Evolutionary conservation across 306 rosid genomes (phyloP).

Genomic region (Sophora flavescens): DNA sequence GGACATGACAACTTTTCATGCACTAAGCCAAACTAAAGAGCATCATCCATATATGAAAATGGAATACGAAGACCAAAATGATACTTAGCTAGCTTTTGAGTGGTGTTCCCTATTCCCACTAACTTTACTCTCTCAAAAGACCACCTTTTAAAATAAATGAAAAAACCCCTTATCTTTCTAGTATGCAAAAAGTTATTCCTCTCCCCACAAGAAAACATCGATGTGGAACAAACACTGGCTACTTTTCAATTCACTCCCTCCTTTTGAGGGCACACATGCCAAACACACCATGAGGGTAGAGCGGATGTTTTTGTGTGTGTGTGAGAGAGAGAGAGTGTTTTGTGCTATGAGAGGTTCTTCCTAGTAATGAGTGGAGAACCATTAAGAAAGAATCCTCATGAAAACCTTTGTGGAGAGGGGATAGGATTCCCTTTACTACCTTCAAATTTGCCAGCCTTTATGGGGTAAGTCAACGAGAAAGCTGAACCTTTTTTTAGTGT

Average conservation of each 20-base stretch:
- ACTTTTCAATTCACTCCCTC: constrained; percentile 70
- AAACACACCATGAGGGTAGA: constrained; percentile 49
- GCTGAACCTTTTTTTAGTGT: constrained; percentile 55
- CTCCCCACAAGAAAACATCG: constrained; percentile 84
- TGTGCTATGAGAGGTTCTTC: constrained; percentile 49
- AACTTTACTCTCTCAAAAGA: constrained; percentile 64
- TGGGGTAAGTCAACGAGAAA: constrained; percentile 86
- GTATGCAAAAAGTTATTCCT: constrained; percentile 86
- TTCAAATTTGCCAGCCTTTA: constrained; percentile 84
- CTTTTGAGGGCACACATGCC: constrained; percentile 80
- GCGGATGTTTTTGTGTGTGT: constrained; percentile 27
- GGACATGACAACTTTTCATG: constrained; percentile 42
- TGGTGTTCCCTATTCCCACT: constrained; percentile 66
- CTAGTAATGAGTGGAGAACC: constrained; percentile 75
- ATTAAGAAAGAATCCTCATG: constrained; percentile 64
- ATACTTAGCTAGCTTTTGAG: constrained; percentile 45
- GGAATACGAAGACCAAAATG: constrained; percentile 40
- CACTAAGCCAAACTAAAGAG: constrained; percentile 38
- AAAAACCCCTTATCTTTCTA: constrained; percentile 62
- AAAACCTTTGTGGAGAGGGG: constrained; percentile 67
- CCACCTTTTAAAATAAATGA: constrained; percentile 56
- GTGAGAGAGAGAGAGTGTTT: constrained; percentile 27
- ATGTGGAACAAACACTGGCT: constrained; percentile 69
- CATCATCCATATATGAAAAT: constrained; percentile 35
- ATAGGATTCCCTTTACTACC: constrained; percentile 74